Base-by-base conservation (phyloP, 208 protist species). In the Trypanosoma congolense region DNA sequence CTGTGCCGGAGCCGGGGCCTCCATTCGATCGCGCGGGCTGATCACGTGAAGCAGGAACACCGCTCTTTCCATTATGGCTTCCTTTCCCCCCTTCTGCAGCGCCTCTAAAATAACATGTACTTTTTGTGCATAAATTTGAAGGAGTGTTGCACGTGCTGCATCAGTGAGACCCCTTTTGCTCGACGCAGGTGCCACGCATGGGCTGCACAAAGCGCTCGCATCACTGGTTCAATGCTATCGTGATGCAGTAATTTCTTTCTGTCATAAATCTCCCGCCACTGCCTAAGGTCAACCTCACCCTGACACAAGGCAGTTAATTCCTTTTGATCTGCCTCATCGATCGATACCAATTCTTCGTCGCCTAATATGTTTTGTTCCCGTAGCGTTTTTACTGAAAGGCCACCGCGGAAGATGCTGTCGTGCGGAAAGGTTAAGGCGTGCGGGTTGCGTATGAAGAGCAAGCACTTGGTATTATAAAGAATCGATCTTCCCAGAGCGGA, bases 91-190 rank as follows among this genome's bases (percentile, higher is more conserved):
- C 40, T 93, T 83, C 65, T 95, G 89, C 19, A 83, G 48, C 9
- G 75, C 79, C 56, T 95, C 89, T 35, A 92, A 63, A 16, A 95
- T 69, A n/a, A 93, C 56, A 59, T 87, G 84, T 0, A 65, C 56
- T 85, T 91, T 40, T 70, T 70, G 53, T 81, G 78, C 4, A 93
- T 56, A 47, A 70, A 74, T 21, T 86, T 74, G 31, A 92, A 51
- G 4, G 72, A 73, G 0, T 60, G 38, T 30, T 52, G 25, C 16
- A 88, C 68, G 44, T 57, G 65, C 2, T 73, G 44, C 57, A 79
- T 44, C 50, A 91, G 50, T n/a, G 60, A 30, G 57, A 64, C 48
- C 53, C 66, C 18, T 25, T 44, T 42, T 31, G 38, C 48, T 24
- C 54, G 56, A 46, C 60, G 52, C 9, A 29, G 54, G 31, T 72